Base-by-base conservation (phyloP, 257 asterid species). In the Solanum chilense region DNA sequence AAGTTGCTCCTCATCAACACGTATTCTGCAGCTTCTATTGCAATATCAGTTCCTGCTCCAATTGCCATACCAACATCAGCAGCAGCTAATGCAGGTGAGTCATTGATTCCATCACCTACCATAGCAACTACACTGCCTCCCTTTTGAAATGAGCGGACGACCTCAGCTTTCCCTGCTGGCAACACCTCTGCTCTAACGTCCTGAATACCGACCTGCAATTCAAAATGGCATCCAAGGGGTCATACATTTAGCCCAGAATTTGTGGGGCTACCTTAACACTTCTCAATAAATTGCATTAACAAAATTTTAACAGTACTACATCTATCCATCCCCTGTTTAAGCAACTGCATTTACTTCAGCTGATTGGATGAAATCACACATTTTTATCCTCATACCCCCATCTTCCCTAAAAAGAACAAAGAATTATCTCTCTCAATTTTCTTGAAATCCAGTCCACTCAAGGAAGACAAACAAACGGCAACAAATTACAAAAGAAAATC, bases 11-110 rank as follows among this genome's bases (percentile, higher is more conserved):
- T 94, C 98, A 96, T 97, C 37, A 97, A 92, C 58, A 97, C 98
- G 23, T 96, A 96, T 88, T 97, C 99, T 0, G 99, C 99, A 13
- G 99, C 99, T 88, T 97, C 99, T 64, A 97, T 94, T 60, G 99
- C 99, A 35, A 97, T 96, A 89, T 97, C 99, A 3, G 99, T 97
- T 64, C 99, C 99, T 2, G 99, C 98, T 29, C 99, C 99, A 15
- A 97, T 97, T 42, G 99, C 99, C 98, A 97, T 97, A 37, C 99
- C 99, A 16, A 97, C 98, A 85, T 96, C 99, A 0, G 99, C 99
- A 33, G 99, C 99, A 71, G 99, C 99, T 87, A 97, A 88, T 60
- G 98, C 99, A 16, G 99, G 99, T 5, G 99, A 97, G 87, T 97
- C 99, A 42, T 97, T 97, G 74, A 97, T 97, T 21, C 99, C 99